Evolutionary conservation across 306 rosid genomes (phyloP).

Genomic region (Mimosa bimucronata): DNA sequence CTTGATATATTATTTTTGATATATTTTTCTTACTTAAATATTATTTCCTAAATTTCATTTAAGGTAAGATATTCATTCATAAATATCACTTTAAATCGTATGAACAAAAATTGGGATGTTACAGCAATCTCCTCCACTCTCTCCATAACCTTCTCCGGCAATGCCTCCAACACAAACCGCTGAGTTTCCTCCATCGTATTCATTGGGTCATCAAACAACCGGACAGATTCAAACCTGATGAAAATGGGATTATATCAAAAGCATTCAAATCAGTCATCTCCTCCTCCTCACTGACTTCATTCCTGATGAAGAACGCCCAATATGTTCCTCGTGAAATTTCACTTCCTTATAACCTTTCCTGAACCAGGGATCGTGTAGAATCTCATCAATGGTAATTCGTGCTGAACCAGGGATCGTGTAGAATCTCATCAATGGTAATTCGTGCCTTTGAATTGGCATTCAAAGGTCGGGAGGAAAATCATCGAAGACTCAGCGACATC

Average conservation of each 20-base stretch:
- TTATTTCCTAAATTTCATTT: no score
- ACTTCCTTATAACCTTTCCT: slow-evolving; percentile 36
- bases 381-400: slow-evolving; percentile 49
- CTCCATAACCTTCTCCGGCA: slow-evolving; percentile 39
- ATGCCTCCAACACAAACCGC: slow-evolving; percentile 23
- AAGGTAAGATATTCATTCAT: no score
- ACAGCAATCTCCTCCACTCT: slow-evolving; percentile 28
- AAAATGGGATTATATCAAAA: slow-evolving; percentile 44
- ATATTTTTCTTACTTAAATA: no score
- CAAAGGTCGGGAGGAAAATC: no score
- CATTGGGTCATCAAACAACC: slow-evolving; percentile 29
- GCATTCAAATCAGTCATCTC: slow-evolving; percentile 41
- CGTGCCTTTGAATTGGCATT: no score
- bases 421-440: no score
- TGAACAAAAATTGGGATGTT: no score
- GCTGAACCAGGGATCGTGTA: no score
- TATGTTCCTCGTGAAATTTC: slow-evolving; percentile 38
- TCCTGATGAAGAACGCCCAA: not conserved
- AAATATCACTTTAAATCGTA: no score
- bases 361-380: slow-evolving; percentile 52
- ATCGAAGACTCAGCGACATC: no score
- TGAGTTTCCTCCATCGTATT: slow-evolving; percentile 17
- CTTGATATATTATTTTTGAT: no score
- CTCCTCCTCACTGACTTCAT: slow-evolving; percentile 8
- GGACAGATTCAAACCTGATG: slow-evolving; percentile 47